Conservation (phyloP, 345 rosid species). For the Ceriops tagal region DNA sequence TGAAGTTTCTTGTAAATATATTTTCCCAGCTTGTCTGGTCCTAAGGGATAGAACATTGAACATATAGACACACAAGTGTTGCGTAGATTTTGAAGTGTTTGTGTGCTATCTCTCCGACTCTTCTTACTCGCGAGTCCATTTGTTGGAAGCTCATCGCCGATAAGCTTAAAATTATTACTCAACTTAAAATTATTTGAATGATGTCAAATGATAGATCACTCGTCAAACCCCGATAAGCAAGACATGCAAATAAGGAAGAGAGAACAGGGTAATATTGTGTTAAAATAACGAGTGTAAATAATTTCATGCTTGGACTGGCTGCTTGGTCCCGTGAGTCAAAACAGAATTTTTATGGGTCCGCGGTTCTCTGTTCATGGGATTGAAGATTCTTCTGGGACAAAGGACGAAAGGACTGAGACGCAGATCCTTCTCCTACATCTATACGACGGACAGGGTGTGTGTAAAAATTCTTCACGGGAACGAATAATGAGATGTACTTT, state of each 20-base stretch:
- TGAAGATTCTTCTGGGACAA: not conserved
- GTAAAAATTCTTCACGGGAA: not conserved
- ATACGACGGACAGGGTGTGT: not conserved
- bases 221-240: no score
- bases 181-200: no score
- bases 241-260: no score
- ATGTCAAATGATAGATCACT: no score
- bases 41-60: constrained; percentile 5
- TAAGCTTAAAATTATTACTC: no score
- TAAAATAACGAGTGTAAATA: no score
- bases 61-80: constrained; percentile 3
- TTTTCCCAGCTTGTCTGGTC: constrained; percentile 5
- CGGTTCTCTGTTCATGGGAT: not conserved
- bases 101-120: no score
- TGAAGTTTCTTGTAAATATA: constrained; percentile 20
- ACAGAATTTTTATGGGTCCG: no score
- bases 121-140: not conserved
- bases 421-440: not conserved
- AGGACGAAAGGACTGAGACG: not conserved
- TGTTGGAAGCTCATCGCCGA: no score
- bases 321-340: no score
- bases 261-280: no score
- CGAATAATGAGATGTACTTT: not conserved
- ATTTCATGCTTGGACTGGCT: no score
- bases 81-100: not conserved